phyloP scores from a whole-genome alignment of 2,329 filamentous ascomycete species.

The Aspergillus fructus region DNA sequence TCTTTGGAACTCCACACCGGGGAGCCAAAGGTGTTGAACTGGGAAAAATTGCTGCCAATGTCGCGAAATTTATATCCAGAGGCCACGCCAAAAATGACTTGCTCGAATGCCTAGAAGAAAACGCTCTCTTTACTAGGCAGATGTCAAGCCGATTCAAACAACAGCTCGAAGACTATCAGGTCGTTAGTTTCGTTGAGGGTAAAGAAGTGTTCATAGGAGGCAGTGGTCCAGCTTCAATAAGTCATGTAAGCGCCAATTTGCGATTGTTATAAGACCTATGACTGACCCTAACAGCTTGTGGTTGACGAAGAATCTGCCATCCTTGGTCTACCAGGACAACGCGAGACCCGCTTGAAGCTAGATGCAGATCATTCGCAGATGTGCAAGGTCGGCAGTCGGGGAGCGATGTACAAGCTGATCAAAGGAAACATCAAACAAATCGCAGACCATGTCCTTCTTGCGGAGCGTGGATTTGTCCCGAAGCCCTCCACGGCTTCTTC shows the following conservation, averaged over 20 bases:
- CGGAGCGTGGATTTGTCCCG: conserved; percentile 31
- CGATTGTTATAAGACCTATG: accelerated
- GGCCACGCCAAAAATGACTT: conserved; percentile 33
- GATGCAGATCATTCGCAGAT: conserved; percentile 38
- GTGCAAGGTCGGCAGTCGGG: conserved; percentile 31
- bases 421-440: conserved; percentile 35
- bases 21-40: conserved; percentile 33
- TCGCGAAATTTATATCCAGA: conserved; percentile 33
- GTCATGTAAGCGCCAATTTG: conserved; percentile 27
- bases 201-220: conserved; percentile 31
- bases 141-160: conserved; percentile 35
- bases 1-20: conserved; percentile 37
- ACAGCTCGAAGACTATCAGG: conserved; percentile 35
- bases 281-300: conserved; percentile 27
- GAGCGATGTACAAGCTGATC: conserved; percentile 33
- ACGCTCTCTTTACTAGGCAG: conserved; percentile 31
- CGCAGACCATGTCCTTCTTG: conserved; percentile 29
- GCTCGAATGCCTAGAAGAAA: conserved; percentile 29
- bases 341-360: conserved; percentile 36
- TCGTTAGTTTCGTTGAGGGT: conserved; percentile 36
- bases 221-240: conserved; percentile 29
- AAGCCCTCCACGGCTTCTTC: conserved; percentile 17
- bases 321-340: conserved; percentile 32
- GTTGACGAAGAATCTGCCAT: conserved; percentile 38
- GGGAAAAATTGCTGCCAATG: conserved; percentile 33